Conservation (phyloP, 768 basidiomycete species). For the Lentinula lateritia region DNA sequence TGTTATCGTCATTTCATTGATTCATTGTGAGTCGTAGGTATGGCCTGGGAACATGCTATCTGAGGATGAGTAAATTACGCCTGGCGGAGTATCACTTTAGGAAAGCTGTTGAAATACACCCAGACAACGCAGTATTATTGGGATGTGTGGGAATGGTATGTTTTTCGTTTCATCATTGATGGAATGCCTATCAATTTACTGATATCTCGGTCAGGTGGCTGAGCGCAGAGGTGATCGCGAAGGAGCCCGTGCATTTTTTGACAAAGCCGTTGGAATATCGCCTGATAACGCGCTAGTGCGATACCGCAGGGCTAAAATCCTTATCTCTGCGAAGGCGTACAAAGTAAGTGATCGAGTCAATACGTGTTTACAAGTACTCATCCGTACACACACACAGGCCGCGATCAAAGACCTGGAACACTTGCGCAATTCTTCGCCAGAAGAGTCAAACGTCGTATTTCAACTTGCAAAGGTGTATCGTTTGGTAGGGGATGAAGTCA, state of each 20-base stretch:
- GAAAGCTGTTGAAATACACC: slow-evolving; percentile 88
- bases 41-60: slow-evolving; percentile 95
- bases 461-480: slow-evolving; percentile 92
- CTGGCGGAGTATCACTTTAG: slow-evolving; percentile 96
- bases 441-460: slow-evolving; percentile 96
- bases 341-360: slow-evolving; percentile 47
- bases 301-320: slow-evolving; percentile 89
- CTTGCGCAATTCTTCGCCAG: slow-evolving; percentile 78
- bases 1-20: slow-evolving; percentile 11
- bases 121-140: slow-evolving; percentile 90
- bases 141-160: slow-evolving; percentile 96
- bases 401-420: slow-evolving; percentile 79
- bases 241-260: slow-evolving; percentile 73
- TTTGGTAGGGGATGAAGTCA: slow-evolving; percentile 68
- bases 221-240: slow-evolving; percentile 79
- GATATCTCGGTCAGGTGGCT: slow-evolving; percentile 54
- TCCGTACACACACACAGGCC: slow-evolving; percentile 39
- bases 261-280: slow-evolving; percentile 71
- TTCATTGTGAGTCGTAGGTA: slow-evolving; percentile 62
- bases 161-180: slow-evolving; percentile 13
- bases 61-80: slow-evolving; percentile 88
- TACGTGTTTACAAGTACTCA: slow-evolving; percentile 16
- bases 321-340: slow-evolving; percentile 80
- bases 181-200: neutral
- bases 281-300: slow-evolving; percentile 91